These are phyloP conservation scores for Tetracladium marchalianum DNA, from an alignment of 495 filamentous ascomycete genomes.

Conservation along the genomic window DNA sequence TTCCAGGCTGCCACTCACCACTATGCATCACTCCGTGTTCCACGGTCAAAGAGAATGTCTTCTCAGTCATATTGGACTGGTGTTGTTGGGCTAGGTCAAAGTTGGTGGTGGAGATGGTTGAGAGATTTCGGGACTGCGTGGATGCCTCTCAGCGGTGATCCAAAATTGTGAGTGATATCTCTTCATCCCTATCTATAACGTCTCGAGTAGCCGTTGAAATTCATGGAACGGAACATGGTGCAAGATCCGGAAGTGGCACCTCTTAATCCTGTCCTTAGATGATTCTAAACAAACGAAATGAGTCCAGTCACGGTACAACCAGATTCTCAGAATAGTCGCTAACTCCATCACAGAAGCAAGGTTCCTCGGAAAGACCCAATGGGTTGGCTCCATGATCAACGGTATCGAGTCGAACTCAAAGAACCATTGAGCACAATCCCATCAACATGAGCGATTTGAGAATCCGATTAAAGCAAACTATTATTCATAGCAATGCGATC, in stretches of 20 bases:
- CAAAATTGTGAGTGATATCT: slow-evolving; percentile 1
- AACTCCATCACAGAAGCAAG: neutral
- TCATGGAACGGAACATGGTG: too few species aligned
- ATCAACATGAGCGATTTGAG: too few species aligned
- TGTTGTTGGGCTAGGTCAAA: slow-evolving; percentile 9
- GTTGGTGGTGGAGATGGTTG: slow-evolving; percentile 18
- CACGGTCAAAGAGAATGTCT: slow-evolving; percentile 17
- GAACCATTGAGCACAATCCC: neutral
- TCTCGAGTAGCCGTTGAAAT: too few species aligned
- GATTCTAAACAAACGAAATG: too few species aligned
- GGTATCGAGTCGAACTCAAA: neutral
- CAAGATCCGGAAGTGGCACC: too few species aligned
- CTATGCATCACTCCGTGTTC: slow-evolving; percentile 14
- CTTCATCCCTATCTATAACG: too few species aligned
- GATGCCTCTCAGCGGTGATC: slow-evolving; percentile 8
- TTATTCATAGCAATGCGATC: too few species aligned
- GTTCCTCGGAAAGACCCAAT: slow-evolving; percentile 1
- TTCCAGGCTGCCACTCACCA: slow-evolving; percentile 7
- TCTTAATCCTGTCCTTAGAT: too few species aligned
- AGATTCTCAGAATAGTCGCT: too few species aligned
- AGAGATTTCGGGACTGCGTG: slow-evolving; percentile 12
- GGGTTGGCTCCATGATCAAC: slow-evolving; percentile 1
- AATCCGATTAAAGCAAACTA: too few species aligned
- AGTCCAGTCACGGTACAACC: too few species aligned
- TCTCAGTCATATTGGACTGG: slow-evolving; percentile 18